phyloP scores from a whole-genome alignment of 2,329 filamentous ascomycete genomes.

The Rutstroemia sydowiana region DNA sequence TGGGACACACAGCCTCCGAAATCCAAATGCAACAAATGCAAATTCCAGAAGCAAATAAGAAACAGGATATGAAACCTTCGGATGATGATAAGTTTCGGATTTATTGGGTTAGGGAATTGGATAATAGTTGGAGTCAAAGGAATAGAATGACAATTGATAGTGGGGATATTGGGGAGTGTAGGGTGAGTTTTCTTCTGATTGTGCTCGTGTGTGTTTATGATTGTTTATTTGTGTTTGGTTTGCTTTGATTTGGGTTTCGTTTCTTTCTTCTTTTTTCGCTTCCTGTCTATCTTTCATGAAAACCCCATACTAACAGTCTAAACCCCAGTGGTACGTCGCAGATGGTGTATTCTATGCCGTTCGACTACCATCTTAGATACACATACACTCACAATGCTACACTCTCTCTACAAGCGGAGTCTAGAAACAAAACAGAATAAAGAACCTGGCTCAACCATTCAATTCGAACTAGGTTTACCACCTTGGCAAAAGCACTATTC shows the following conservation, averaged over 20 bases:
- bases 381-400: no score
- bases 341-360: slow-evolving; percentile 56
- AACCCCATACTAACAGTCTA: background rate
- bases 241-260: no score
- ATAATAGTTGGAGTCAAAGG: slow-evolving; percentile 52
- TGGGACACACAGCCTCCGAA: slow-evolving; percentile 19
- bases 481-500: no score
- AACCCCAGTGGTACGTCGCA: slow-evolving; percentile 47
- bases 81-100: slow-evolving; percentile 53
- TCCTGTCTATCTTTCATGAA: no score
- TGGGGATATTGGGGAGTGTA: slow-evolving; percentile 41
- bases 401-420: no score
- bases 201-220: background rate
- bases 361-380: slow-evolving; percentile 35
- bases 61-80: slow-evolving; percentile 54
- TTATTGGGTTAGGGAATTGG: slow-evolving; percentile 55
- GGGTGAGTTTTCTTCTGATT: slow-evolving; percentile 19
- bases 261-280: no score
- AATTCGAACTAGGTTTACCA: no score
- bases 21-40: slow-evolving; percentile 23
- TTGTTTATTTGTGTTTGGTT: background rate
- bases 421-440: no score
- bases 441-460: no score
- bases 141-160: slow-evolving; percentile 54
- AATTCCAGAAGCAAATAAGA: slow-evolving; percentile 18